These are phyloP conservation scores for Backusella australiensis DNA, from an alignment of 192 early-diverging fungal genomes.

Conservation along the genomic window DNA sequence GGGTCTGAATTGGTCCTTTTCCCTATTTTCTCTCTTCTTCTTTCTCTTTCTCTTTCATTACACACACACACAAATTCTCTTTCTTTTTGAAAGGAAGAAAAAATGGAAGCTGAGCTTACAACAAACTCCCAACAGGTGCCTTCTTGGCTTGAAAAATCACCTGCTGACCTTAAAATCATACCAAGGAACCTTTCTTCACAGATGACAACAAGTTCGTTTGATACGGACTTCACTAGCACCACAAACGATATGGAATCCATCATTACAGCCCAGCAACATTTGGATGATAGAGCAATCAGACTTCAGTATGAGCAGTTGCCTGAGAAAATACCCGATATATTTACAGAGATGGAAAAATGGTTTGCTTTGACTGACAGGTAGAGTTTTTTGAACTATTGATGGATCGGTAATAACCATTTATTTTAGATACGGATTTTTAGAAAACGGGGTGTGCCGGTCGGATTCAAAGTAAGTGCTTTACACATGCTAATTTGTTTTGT, in stretches of 20 bases:
- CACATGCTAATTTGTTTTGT: not conserved
- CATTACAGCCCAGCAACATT: not conserved
- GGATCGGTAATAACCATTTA: not conserved
- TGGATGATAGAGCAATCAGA: not conserved
- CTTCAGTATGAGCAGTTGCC: slow-evolving; percentile 5
- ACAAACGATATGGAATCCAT: not conserved
- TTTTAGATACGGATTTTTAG: slow-evolving; percentile 36
- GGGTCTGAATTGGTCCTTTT: not conserved
- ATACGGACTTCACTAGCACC: slow-evolving; percentile 4
- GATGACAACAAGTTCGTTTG: not conserved
- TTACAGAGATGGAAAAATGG: slow-evolving; percentile 39
- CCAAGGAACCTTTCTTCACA: slow-evolving; percentile 8
- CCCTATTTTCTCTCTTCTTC: not conserved
- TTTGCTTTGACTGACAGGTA: slow-evolving; percentile 37
- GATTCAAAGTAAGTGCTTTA: not conserved
- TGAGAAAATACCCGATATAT: slow-evolving; percentile 24
- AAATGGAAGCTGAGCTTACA: not conserved
- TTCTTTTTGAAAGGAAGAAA: not conserved
- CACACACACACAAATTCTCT: not conserved
- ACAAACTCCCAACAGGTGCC: not conserved
- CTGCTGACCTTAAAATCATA: not conserved
- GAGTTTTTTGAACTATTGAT: not conserved
- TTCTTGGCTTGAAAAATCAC: not conserved
- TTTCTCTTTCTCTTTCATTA: not conserved
- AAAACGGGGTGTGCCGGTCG: slow-evolving; percentile 5